phyloP scores from a whole-genome alignment of 2,329 filamentous ascomycete genomes.

The Drechslerella dactyloides region DNA sequence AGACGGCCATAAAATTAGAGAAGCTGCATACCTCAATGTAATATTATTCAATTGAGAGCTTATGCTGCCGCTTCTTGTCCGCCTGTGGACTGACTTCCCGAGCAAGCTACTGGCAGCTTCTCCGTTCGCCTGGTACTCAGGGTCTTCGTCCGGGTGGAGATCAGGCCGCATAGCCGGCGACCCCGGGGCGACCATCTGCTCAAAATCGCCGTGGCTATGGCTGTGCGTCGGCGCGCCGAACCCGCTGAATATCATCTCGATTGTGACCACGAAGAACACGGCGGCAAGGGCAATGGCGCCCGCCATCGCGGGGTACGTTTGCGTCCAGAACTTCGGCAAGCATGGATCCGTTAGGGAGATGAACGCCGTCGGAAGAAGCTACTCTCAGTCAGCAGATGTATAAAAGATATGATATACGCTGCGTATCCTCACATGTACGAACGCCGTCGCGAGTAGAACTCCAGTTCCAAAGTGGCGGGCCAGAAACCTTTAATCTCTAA shows the following conservation, averaged over 20 bases:
- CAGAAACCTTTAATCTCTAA: constrained; percentile 61
- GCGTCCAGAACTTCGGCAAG: constrained; percentile 78
- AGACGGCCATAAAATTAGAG: background rate
- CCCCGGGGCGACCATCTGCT: constrained; percentile 35
- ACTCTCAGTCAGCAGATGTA: constrained; percentile 16
- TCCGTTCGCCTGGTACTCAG: constrained; percentile 41
- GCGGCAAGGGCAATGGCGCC: constrained; percentile 82
- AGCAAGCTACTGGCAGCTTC: constrained; percentile 47
- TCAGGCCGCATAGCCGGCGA: constrained; percentile 38
- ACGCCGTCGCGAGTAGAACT: constrained; percentile 83
- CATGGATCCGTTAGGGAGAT: constrained; percentile 68
- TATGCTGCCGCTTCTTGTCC: constrained; percentile 52
- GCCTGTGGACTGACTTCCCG: constrained; percentile 36
- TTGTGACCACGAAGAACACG: constrained; percentile 78
- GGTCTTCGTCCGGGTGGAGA: constrained; percentile 40
- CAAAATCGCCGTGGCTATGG: constrained; percentile 40
- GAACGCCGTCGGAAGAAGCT: constrained; percentile 69
- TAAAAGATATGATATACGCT: background rate
- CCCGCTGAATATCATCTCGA: constrained; percentile 78
- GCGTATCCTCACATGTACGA: constrained; percentile 69
- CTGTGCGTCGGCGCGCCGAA: constrained; percentile 45
- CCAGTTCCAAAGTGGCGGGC: constrained; percentile 73
- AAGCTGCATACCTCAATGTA: constrained; percentile 17
- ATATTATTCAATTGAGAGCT: constrained; percentile 52
- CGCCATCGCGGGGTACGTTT: constrained; percentile 78